A percentile compares a stretch with the other conserved stretches of the same genome.
Conservation (phyloP, 169 alveolate species). For the Cryptosporidium ubiquitum region DNA sequence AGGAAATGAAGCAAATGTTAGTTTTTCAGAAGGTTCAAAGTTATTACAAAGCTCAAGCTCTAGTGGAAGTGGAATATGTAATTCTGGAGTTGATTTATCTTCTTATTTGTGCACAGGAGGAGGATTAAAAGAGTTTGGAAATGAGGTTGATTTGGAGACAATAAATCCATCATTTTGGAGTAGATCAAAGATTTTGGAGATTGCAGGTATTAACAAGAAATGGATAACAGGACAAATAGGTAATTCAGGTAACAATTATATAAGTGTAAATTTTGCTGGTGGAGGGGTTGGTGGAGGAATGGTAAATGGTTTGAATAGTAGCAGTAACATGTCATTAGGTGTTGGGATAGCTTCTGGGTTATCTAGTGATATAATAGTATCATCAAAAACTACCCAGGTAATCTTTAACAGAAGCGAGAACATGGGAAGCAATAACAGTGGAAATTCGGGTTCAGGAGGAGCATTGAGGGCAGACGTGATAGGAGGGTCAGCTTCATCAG, state of each 20-base stretch:
- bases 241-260: slow-evolving; percentile 4
- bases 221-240: slow-evolving; percentile 66
- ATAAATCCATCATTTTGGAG: slow-evolving; percentile 65
- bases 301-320: not conserved
- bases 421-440: not conserved
- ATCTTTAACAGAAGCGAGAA: not conserved
- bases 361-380: not conserved
- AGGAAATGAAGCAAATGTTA: not conserved
- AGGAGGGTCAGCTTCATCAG: not conserved
- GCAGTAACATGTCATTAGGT: not conserved
- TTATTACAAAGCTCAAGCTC: not conserved
- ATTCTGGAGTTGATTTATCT: not conserved
- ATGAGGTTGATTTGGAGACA: not conserved
- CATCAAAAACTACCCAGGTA: slow-evolving; percentile 9
- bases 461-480: not conserved
- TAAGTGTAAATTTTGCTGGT: not conserved
- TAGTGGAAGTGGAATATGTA: not conserved
- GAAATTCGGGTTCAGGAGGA: not conserved
- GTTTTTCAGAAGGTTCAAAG: not conserved
- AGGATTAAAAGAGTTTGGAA: slow-evolving; percentile 1
- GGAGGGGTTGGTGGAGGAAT: not conserved
- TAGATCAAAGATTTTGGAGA: slow-evolving; percentile 29
- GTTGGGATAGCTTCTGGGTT: not conserved
- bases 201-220: slow-evolving; percentile 39
- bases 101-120: not conserved